A percentile compares a stretch with the other conserved stretches of the same genome.
Evolutionary conservation across 129 eudicot species (phyloP).

Genomic region (Chrysanthemum seticuspe): DNA sequence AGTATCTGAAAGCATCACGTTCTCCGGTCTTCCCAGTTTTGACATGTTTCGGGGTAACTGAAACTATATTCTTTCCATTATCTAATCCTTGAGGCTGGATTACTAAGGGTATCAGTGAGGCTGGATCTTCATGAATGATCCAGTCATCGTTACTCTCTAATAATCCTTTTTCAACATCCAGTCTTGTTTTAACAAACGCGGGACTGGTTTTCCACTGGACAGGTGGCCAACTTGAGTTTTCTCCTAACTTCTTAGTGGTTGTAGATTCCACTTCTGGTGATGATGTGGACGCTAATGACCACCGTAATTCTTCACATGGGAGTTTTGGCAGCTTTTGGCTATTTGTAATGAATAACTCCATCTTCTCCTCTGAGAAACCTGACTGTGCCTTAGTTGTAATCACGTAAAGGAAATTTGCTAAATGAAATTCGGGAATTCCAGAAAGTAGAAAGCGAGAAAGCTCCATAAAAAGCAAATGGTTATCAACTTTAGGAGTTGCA

Average conservation of each 20-base stretch:
- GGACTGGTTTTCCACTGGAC: constrained; percentile 86
- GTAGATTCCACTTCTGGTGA: constrained; percentile 8
- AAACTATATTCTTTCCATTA: too few species aligned
- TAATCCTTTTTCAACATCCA: constrained; percentile 7
- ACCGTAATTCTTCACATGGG: constrained; percentile 62
- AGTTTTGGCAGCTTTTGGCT: constrained; percentile 73
- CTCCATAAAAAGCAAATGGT: constrained; percentile 74
- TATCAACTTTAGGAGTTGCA: constrained; percentile 52
- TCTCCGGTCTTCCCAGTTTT: constrained; percentile 60
- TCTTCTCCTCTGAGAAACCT: constrained; percentile 75
- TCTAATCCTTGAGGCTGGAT: not conserved
- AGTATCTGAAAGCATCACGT: constrained; percentile 49
- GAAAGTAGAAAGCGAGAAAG: constrained; percentile 59
- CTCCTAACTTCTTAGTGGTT: not conserved
- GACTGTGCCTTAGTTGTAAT: constrained; percentile 77
- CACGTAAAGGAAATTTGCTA: constrained; percentile 94
- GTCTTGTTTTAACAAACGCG: constrained; percentile 41
- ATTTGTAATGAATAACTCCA: constrained; percentile 61
- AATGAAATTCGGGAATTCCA: constrained; percentile 53
- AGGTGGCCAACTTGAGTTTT: constrained; percentile 77
- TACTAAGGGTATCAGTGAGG: not conserved
- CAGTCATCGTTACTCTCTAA: constrained; percentile 20
- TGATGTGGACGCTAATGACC: constrained; percentile 48
- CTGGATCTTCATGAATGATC: constrained; percentile 25
- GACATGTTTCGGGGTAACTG: constrained; percentile 35